Evolutionary conservation across 2,329 filamentous ascomycete species (phyloP).

Genomic region (Hysterium pulicare): DNA sequence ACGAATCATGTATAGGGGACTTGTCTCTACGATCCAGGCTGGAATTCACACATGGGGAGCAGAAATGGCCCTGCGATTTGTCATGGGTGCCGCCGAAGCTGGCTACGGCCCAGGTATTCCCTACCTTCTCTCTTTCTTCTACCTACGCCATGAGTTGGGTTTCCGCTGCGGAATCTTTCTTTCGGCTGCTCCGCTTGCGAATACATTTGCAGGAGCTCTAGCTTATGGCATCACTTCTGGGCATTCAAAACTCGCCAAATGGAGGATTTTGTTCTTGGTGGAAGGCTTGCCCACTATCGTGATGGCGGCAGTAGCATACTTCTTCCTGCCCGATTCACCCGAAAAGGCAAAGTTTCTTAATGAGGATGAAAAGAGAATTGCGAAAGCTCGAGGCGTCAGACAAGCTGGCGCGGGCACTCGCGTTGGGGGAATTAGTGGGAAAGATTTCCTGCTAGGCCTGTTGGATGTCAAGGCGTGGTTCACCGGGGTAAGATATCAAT

Average conservation of each 20-base stretch:
- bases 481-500: constrained; percentile 22
- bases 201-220: constrained; percentile 70
- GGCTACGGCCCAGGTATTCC: constrained; percentile 45
- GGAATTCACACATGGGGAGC: constrained; percentile 27
- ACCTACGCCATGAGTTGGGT: constrained; percentile 55
- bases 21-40: constrained; percentile 31
- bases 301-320: constrained; percentile 41
- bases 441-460: constrained; percentile 26
- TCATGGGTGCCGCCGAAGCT: constrained; percentile 43
- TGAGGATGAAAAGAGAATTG: constrained; percentile 39
- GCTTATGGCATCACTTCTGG: constrained; percentile 56
- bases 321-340: constrained; percentile 45
- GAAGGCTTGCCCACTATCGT: constrained; percentile 43
- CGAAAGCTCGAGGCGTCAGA: constrained; percentile 24
- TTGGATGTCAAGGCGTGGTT: constrained; percentile 34
- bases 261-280: constrained; percentile 56
- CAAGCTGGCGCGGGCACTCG: constrained; percentile 28
- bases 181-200: constrained; percentile 64
- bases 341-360: constrained; percentile 42
- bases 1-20: constrained; percentile 13
- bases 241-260: constrained; percentile 54
- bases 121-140: constrained; percentile 57
- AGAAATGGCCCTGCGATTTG: constrained; percentile 34
- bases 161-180: constrained; percentile 55
- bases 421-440: constrained; percentile 26